phyloP scores from a whole-genome alignment of 495 filamentous ascomycete species.

The Jackrogersella minutella region DNA sequence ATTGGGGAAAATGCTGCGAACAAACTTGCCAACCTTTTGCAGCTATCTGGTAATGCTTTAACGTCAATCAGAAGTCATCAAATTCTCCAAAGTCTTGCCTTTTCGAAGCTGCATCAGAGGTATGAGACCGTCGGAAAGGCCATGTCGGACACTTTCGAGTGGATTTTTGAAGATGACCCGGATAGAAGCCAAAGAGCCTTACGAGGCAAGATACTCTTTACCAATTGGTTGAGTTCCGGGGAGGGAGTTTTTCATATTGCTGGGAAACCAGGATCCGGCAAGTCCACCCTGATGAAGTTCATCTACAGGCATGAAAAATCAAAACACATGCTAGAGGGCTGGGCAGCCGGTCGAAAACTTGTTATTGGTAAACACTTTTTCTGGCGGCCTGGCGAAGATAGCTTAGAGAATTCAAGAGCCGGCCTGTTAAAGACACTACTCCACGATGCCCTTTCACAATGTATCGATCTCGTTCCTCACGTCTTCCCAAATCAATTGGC shows the following conservation, averaged over 20 bases:
- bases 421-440: not conserved
- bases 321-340: not conserved
- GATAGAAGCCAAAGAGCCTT: not conserved
- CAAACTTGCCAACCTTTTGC: not conserved
- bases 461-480: not conserved
- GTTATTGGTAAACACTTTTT: not conserved
- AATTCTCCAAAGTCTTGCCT: not conserved
- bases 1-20: slow-evolving; percentile 3
- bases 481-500: not conserved
- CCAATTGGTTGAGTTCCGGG: not conserved
- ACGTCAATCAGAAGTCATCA: not conserved
- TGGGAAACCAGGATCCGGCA: not conserved
- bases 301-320: not conserved
- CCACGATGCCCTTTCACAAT: not conserved
- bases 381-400: not conserved
- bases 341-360: not conserved
- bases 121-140: not conserved
- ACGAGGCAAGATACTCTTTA: not conserved
- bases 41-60: not conserved
- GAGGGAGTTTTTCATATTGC: not conserved
- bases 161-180: slow-evolving; percentile 1
- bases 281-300: slow-evolving; percentile 3
- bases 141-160: not conserved
- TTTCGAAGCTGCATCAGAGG: not conserved
- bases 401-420: not conserved